Base-by-base conservation (phyloP, 192 early-diverging fungal species). In the Backusella tuberculispora region DNA sequence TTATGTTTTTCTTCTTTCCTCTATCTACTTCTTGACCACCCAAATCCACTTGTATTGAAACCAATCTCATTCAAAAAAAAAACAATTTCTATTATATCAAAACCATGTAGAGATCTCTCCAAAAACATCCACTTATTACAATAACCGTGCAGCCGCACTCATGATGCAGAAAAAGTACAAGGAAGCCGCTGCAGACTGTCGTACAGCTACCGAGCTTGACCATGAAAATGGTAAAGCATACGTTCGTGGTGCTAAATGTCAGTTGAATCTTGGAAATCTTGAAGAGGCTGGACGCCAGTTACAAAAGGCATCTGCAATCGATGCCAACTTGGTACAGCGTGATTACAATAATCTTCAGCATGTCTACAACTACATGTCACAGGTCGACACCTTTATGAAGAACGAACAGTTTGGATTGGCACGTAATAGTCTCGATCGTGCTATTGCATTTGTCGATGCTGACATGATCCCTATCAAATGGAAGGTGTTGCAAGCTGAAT, bases 71-170 rank as follows among this genome's bases (percentile, higher is more conserved):
- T n/a, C n/a, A n/a, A n/a, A n/a, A n/a, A n/a, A n/a, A n/a, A n/a
- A n/a, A n/a, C n/a, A n/a, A n/a, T n/a, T n/a, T n/a, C n/a, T n/a
- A n/a, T n/a, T n/a, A n/a, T 72, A 72, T 41, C 42, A 63, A 60
- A 24, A 48, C 29, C 29, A 19, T 48, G 14, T 64, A 83, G 91
- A 90, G 38, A 41, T 88, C n/a, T 81, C 82, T 40, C 88, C 93
- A 46, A 70, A 80, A 19, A 83, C 76, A n/a, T 79, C 89, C 9
- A 94, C 89, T 5, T 92, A 90, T 70, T 92, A 92, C 71, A 81
- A 80, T 66, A 96, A 96, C 81, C 85, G 94, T n/a, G 88, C 92
- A 10, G 94, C 94, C 10, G 94, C 94, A 14, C 83, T 88, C 21
- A 88, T 90, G 72, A 93, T 94, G 89, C 69, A 89, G 44, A 83